phyloP scores from a whole-genome alignment of 805 yeast species.

The Metschnikowia shivogae region DNA sequence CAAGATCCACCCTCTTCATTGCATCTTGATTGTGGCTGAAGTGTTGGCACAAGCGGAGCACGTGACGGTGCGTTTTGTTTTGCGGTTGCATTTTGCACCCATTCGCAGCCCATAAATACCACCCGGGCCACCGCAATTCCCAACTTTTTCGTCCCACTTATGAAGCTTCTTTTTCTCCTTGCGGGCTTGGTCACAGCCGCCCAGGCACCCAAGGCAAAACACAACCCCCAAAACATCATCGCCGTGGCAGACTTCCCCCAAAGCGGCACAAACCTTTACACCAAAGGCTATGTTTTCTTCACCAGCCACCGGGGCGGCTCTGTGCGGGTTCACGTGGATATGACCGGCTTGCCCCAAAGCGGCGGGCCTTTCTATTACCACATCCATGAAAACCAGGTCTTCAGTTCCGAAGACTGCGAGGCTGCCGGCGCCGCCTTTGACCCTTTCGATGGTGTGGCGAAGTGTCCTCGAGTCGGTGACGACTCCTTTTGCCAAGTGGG shows the following conservation, averaged over 20 bases:
- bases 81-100: no score
- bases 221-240: conserved; percentile 47
- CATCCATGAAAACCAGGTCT: conserved; percentile 57
- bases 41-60: no score
- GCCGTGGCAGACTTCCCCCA: conserved; percentile 56
- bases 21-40: no score
- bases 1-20: no score
- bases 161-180: background rate
- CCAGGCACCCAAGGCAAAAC: conserved; percentile 48
- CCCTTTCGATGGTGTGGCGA: conserved; percentile 53
- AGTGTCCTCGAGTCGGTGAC: conserved; percentile 47
- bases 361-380: conserved; percentile 72
- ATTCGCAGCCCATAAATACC: no score
- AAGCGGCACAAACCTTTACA: conserved; percentile 10
- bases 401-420: conserved; percentile 47
- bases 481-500: conserved; percentile 67
- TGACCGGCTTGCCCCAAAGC: conserved; percentile 61
- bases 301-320: conserved; percentile 54
- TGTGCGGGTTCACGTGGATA: conserved; percentile 64
- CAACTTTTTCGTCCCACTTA: background rate
- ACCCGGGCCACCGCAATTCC: no score
- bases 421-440: conserved; percentile 56
- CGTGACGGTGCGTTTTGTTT: no score
- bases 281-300: conserved; percentile 46
- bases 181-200: conserved; percentile 22